Evolutionary conservation across 345 rosid species (phyloP), one percentile per base, ranked within the genome.

Genomic region (Nephelium lappaceum): DNA sequence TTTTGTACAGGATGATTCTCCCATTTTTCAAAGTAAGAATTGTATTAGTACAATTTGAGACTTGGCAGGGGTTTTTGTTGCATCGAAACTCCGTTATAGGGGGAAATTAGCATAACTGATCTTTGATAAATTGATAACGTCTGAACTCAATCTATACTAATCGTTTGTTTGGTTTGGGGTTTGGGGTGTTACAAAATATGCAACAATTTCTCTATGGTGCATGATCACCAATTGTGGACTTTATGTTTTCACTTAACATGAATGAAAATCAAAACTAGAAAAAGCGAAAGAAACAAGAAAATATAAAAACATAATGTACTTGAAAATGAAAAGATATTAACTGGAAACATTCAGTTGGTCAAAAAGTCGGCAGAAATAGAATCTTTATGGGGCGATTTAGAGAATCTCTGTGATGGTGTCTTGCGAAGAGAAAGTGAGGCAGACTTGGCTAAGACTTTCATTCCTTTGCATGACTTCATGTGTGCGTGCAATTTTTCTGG

Each of bases 401-500:
- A 14, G 6, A 77, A 45, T 55, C 69, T 63, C 47, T 47, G 62
- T 5, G 75, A 23, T 27, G 81, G 21, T 49, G 67, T 12, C 47
- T 69, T 72, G 79, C 69, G 76, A 31, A 16, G 64, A 47, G 65
- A 43, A 53, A 77, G 51, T 11, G 83, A 14, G 62, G 79, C 71
- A 18, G 69, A 42, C 76, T 69, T 86, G 0, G 79, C 49, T 60
- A 73, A 72, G 36, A 75, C 69, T 84, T 85, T 93, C 82, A 79
- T 77, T 80, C 97, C 91, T 79, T 70, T 82, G 79, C 97, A 93
- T 8, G 86, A 71, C 81, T 86, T 88, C 98, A 93, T 93, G 83
- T 93, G 95, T 16, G 87, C 81, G 77, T 91, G 91, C 88, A 91
- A 49, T 81, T 86, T 93, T 85, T 92, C 93, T 1, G 98, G 98